These are phyloP conservation scores for Candida takata DNA, from an alignment of 805 yeast species.

Conservation along the genomic window DNA sequence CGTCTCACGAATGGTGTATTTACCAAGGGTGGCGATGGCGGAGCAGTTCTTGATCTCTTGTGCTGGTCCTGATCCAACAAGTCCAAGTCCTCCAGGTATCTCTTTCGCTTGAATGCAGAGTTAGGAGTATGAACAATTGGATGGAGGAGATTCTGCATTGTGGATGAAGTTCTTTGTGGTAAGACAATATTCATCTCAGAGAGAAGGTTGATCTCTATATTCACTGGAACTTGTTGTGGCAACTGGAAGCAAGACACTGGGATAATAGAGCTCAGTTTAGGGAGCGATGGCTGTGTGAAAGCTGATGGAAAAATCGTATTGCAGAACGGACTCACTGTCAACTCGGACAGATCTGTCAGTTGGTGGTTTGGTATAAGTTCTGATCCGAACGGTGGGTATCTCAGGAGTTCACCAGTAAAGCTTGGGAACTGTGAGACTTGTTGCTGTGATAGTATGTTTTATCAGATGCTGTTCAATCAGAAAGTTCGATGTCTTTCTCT, in stretches of 20 bases:
- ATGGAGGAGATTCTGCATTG: slow-evolving; percentile 10
- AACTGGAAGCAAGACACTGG: background rate
- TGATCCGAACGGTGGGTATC: too few species aligned
- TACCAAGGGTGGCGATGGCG: slow-evolving; percentile 34
- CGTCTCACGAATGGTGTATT: slow-evolving; percentile 9
- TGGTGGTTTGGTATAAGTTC: too few species aligned
- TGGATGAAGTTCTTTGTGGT: slow-evolving; percentile 6
- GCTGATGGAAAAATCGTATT: too few species aligned
- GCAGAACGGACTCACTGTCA: too few species aligned
- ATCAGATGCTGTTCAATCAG: too few species aligned
- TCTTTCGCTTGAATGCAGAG: slow-evolving; percentile 17
- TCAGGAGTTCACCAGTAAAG: too few species aligned
- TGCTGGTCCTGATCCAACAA: slow-evolving; percentile 5
- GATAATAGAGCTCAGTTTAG: background rate
- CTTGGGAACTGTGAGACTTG: too few species aligned
- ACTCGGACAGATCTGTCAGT: too few species aligned
- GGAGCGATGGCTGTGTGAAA: slow-evolving; percentile 1
- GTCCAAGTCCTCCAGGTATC: slow-evolving; percentile 20
- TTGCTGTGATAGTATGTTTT: too few species aligned
- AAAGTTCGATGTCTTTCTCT: too few species aligned
- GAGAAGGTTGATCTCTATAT: too few species aligned
- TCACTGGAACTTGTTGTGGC: too few species aligned
- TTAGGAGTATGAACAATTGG: slow-evolving; percentile 4
- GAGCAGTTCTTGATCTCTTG: slow-evolving; percentile 40
- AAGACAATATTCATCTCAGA: slow-evolving; percentile 10